Evolutionary conservation across 371 early-diverging fungal species (phyloP).

Genomic region (Syncephalis plumigaleata): DNA sequence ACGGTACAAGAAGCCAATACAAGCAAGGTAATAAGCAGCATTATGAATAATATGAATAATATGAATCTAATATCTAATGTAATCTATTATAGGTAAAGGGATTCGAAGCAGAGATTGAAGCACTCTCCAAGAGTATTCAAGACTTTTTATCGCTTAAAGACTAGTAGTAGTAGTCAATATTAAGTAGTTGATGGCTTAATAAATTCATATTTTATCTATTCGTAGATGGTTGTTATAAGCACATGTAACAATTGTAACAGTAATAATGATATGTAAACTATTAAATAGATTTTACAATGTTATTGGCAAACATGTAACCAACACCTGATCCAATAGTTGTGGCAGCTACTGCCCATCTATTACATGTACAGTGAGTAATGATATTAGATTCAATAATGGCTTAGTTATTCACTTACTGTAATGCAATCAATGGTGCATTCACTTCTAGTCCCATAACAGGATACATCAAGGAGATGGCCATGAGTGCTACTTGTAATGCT

Average conservation of each 20-base stretch:
- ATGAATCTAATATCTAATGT: constrained; percentile 1
- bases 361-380: neutral
- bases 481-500: constrained; percentile 65
- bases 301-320: constrained; percentile 57
- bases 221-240: too few relatives aligned
- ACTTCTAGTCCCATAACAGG: constrained; percentile 28
- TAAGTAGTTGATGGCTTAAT: too few relatives aligned
- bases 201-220: too few relatives aligned
- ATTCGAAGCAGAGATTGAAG: constrained; percentile 48
- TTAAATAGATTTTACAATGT: constrained; percentile 44
- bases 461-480: constrained; percentile 54
- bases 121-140: constrained; percentile 32
- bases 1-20: constrained; percentile 47
- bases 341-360: constrained; percentile 45
- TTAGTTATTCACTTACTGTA: constrained; percentile 20
- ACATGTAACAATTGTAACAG: neutral
- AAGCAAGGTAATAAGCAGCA: constrained; percentile 14
- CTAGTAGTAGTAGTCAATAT: constrained; percentile 1
- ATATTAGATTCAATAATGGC: neutral
- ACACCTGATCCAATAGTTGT: constrained; percentile 71
- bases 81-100: constrained; percentile 26
- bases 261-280: constrained; percentile 3
- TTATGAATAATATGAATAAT: constrained; percentile 1
- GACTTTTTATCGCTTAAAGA: constrained; percentile 40
- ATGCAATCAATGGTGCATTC: constrained; percentile 8